phyloP scores from a whole-genome alignment of 225 moss, liverwort and hornwort genomes.

The Marchantia polymorpha region DNA sequence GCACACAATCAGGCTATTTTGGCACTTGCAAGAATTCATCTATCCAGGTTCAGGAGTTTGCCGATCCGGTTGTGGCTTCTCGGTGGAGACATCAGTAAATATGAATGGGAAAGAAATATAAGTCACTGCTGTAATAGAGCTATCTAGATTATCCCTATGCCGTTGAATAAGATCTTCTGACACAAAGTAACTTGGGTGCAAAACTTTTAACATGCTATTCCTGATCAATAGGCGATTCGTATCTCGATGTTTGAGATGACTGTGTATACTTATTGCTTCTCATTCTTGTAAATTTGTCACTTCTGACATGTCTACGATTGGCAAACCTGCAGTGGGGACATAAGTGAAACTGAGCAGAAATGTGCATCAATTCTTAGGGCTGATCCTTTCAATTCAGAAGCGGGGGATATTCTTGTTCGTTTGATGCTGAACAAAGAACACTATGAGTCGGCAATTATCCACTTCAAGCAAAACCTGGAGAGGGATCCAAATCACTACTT shows the following conservation, averaged over 20 bases:
- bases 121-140: too few relatives aligned
- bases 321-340: conserved; percentile 53
- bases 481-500: conserved; percentile 72
- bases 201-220: too few relatives aligned
- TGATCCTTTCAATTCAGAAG: conserved; percentile 69
- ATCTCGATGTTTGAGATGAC: too few relatives aligned
- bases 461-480: conserved; percentile 79
- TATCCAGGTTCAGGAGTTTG: conserved; percentile 53
- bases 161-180: too few relatives aligned
- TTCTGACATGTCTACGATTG: not conserved
- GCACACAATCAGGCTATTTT: conserved; percentile 54
- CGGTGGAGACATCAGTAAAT: not conserved
- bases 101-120: too few relatives aligned
- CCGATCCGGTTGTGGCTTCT: not conserved
- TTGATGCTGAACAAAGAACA: conserved; percentile 74
- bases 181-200: too few relatives aligned
- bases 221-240: too few relatives aligned
- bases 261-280: too few relatives aligned
- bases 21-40: conserved; percentile 68
- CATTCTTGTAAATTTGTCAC: not conserved
- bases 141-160: too few relatives aligned
- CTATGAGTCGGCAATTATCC: conserved; percentile 74
- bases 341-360: conserved; percentile 75
- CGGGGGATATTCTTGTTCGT: conserved; percentile 63
- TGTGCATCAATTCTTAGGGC: conserved; percentile 54